A percentile compares a stretch with the other conserved stretches of the same genome.
Evolutionary conservation across 225 moss, liverwort and hornwort species (phyloP).

Genomic region (Takakia lepidozioides): DNA sequence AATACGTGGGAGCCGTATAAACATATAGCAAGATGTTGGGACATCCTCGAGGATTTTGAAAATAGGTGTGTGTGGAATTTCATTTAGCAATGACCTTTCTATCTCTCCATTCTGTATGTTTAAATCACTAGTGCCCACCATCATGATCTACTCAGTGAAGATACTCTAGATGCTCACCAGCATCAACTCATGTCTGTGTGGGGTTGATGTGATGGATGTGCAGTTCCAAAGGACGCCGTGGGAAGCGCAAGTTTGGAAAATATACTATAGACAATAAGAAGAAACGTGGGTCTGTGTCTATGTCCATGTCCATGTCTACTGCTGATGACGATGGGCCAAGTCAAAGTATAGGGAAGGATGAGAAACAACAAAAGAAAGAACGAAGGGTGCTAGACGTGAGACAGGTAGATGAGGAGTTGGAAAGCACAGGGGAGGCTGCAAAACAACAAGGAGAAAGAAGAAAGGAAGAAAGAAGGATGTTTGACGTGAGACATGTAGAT

Average conservation of each 20-base stretch:
- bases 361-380: slow-evolving; percentile 10
- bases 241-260: slow-evolving; percentile 70
- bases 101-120: slow-evolving; percentile 4
- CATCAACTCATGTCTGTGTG: too few species aligned
- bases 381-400: slow-evolving; percentile 12
- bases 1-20: slow-evolving; percentile 60
- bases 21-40: slow-evolving; percentile 55
- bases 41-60: slow-evolving; percentile 57
- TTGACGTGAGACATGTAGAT: slow-evolving; percentile 21
- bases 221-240: slow-evolving; percentile 69
- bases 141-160: too few species aligned
- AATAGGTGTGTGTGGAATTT: slow-evolving; percentile 53
- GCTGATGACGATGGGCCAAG: slow-evolving; percentile 57
- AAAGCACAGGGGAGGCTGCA: slow-evolving; percentile 43
- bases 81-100: too few species aligned
- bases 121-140: not conserved
- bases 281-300: slow-evolving; percentile 35
- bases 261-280: slow-evolving; percentile 67
- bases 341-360: slow-evolving; percentile 56
- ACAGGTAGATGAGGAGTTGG: slow-evolving; percentile 34
- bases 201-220: too few species aligned
- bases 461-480: slow-evolving; percentile 8
- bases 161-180: too few species aligned
- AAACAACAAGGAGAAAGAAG: too few species aligned
- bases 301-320: slow-evolving; percentile 24